Evolutionary conservation across 371 early-diverging fungal genomes (phyloP), one percentile per base, ranked within the genome.

Genomic region (Batrachochytrium dendrobatidis): DNA sequence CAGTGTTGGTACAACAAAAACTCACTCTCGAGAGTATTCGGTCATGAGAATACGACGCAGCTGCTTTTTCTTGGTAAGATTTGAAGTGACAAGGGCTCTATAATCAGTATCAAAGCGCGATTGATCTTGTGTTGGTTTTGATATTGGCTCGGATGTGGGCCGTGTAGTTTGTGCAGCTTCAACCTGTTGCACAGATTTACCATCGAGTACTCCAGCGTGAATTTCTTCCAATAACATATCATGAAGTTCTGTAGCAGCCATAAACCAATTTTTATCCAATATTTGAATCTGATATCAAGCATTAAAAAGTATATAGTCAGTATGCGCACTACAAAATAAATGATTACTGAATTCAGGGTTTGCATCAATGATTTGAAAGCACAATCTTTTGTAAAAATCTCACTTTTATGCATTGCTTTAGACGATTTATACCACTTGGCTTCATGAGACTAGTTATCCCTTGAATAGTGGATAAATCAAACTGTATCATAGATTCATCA

Each of bases 11-110:
- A n/a, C n/a, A 12, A 39, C 50, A 45, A 10, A 26, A 6, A 35
- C 64, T 24, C 53, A 73, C 69, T 69, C 71, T 62, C 67, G 65
- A 1, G 64, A 56, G 45, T 70, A 79, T 53, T 75, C 74, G n/a
- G 63, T 28, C 17, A 71, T 35, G 68, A 75, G 63, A 15, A 64
- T 50, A 44, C 67, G 70, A 6, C 79, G 67, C 58, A 79, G 65
- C 26, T 71, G 61, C 58, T 69, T 69, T 54, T 79, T 79, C 53
- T 70, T 65, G 4, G 68, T 55, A 18, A 75, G 24, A 6, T 72
- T 62, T 25, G 60, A 64, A 0, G 69, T 67, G 17, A 71, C 67
- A 0, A 76, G 64, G 22, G 62, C 32, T 34, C 66, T 58, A 58
- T 76, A 76, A 34, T 76, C 76, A 17, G 71, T 65, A 50, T 75